Evolutionary conservation across 495 filamentous ascomycete genomes (phyloP), one percentile per base, ranked within the genome.

Genomic region (Melanomma pulvis-pyrius): DNA sequence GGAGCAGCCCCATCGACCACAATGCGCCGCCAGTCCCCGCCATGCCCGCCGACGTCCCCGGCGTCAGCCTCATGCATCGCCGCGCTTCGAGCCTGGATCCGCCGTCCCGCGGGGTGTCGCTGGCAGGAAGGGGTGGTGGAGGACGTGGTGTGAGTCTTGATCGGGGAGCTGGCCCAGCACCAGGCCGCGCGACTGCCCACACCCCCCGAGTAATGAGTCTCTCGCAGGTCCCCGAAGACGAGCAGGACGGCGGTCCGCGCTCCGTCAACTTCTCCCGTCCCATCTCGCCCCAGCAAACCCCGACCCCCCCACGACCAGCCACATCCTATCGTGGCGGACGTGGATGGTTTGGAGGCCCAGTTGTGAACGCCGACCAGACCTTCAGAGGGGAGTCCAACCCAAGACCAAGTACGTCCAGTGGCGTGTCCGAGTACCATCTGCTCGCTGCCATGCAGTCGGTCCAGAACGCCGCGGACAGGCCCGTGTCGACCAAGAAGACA

Each of bases 181-280:
- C 72, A 55, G 59, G 59, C 44, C 58, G 59, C 29, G 57, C 56
- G 17, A 46, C 53, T 24, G 59, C 25, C 19, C 36, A 29, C 15
- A 39, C 39, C 50, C 41, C 54, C 62, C 69, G 61, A 25, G 62
- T 56, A 9, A 69, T 64, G 8, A 75, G 70, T 44, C 70, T 82
- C 15, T 75, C 74, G 30, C 74, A 73, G 17, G 77, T 82, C 0
- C 75, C 74, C 5, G 84, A 84, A 61, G 34, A 77, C 56, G 86
- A 84, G 19, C 78, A 86, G 59, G 81, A 89, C 12, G 80, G 77
- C 19, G 91, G 86, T 71, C 80, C 85, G 68, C 84, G 80, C 46
- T 92, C 90, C 2, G 81, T 93, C 69, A 96, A 97, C 76, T 96
- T 94, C 71, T 97, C 92, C 7, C 91, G 92, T 41, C 92, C 92